Conservation (phyloP, 257 asterid genomes). For the Solanum pinnatisectum region DNA sequence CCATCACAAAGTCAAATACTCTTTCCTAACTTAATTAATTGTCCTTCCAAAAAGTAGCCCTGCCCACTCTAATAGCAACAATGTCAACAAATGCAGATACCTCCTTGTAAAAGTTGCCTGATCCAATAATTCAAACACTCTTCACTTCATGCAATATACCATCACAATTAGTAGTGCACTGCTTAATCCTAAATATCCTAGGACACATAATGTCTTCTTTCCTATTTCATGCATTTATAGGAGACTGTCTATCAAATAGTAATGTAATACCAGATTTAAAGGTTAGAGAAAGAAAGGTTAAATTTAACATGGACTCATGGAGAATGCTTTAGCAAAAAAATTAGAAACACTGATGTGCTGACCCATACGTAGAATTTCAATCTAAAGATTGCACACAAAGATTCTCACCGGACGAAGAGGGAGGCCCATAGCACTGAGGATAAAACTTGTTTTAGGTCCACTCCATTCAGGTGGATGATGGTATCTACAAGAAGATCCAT, state of each 20-base stretch:
- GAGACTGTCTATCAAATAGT: neutral
- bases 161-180: neutral
- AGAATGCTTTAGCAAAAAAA: neutral
- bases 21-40: neutral
- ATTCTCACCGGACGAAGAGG: conserved; percentile 84
- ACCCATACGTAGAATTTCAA: neutral
- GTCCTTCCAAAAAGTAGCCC: neutral
- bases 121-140: neutral
- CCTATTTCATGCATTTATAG: neutral
- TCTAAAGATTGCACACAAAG: neutral
- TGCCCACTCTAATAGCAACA: neutral
- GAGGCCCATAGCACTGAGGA: conserved; percentile 77
- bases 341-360: neutral
- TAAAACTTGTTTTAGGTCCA: conserved; percentile 38
- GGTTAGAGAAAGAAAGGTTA: neutral
- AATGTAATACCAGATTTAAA: neutral
- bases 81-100: neutral
- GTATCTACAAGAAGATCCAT: conserved; percentile 78
- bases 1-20: neutral
- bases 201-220: neutral
- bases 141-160: neutral
- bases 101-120: neutral
- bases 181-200: neutral
- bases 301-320: neutral
- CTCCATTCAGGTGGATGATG: conserved; percentile 76